Evolutionary conservation across 2,329 filamentous ascomycete species (phyloP), one percentile per base, ranked within the genome.

Genomic region (Nemania bipapillata): DNA sequence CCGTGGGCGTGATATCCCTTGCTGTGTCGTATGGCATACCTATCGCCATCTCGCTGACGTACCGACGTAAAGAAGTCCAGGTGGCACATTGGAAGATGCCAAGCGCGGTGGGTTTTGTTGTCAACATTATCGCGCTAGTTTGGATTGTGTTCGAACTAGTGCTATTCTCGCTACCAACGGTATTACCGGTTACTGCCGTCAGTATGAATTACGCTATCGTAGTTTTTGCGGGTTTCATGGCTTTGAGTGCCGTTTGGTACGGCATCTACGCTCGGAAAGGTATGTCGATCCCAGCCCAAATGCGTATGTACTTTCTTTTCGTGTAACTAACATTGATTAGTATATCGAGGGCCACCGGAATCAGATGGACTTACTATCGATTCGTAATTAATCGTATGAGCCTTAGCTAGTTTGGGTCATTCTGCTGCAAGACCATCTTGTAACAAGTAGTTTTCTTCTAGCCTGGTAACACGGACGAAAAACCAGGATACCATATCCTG

Each of bases 11-110:
- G 20, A 86, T 88, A 61, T 85, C 83, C 0, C 79, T 89, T 28
- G 85, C 86, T 0, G 80, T 86, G 4, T 84, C 83, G 0, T 89
- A 89, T 68, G 84, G 83, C 0, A 86, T 89, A 22, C 87, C 87
- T 0, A 87, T 89, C 50, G 75, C 78, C 8, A 81, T 87, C 69
- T 86, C 83, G 52, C 74, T 88, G 22, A 76, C 82, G 45, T 78
- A 84, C 66, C 76, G 79, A 2, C 83, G 85, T 1, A 74, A 70
- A 8, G 85, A 85, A 66, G 85, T 87, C 0, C 79, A 80, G 12
- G 77, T 74, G n/a, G 85, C 85, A 0, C 77, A 75, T 9, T 87
- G 84, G 83, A 85, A 80, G 26, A 82, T 83, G 74, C 83, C 83
- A 0, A 73, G 61, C 1, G 42, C 78, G 1, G n/a, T 85, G 2